Percentiles rank a stretch among this genome's conserved stretches.
Conservation (phyloP, 257 asterid species). For the Fraxinus americana region DNA sequence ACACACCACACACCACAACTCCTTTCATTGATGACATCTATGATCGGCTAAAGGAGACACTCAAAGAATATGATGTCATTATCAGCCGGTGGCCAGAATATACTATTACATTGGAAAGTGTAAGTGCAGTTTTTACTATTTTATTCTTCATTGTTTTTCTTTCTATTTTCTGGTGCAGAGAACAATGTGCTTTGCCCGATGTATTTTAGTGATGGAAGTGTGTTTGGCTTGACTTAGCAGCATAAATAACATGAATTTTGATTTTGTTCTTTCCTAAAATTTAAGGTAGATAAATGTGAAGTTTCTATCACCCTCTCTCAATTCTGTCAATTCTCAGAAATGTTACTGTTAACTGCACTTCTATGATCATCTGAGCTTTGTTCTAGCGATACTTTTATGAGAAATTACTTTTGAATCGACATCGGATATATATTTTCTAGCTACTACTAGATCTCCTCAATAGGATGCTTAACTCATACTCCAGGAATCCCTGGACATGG, state of each 20-base stretch:
- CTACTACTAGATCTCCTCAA: too few species aligned
- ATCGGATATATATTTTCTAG: too few species aligned
- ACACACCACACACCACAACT: conserved; percentile 52
- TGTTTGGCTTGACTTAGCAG: not conserved
- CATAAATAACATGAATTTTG: not conserved
- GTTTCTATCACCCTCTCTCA: not conserved
- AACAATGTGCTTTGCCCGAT: conserved; percentile 1
- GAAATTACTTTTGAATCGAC: too few species aligned
- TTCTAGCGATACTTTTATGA: not conserved
- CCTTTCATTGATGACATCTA: conserved; percentile 79
- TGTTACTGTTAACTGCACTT: not conserved
- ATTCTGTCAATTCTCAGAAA: not conserved
- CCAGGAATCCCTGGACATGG: too few species aligned
- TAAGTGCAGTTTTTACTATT: conserved; percentile 31
- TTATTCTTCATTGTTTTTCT: not conserved
- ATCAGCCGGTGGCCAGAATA: conserved; percentile 96
- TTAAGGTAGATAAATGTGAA: not conserved
- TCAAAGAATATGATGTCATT: conserved; percentile 73
- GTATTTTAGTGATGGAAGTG: not conserved
- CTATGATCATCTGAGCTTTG: not conserved
- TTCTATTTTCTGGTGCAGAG: not conserved
- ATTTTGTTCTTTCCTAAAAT: not conserved
- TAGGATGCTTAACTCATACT: too few species aligned
- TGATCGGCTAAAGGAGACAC: conserved; percentile 68
- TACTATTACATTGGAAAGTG: conserved; percentile 70